Conservation (phyloP, 2,329 filamentous ascomycete species). For the Alternaria ventricosa region DNA sequence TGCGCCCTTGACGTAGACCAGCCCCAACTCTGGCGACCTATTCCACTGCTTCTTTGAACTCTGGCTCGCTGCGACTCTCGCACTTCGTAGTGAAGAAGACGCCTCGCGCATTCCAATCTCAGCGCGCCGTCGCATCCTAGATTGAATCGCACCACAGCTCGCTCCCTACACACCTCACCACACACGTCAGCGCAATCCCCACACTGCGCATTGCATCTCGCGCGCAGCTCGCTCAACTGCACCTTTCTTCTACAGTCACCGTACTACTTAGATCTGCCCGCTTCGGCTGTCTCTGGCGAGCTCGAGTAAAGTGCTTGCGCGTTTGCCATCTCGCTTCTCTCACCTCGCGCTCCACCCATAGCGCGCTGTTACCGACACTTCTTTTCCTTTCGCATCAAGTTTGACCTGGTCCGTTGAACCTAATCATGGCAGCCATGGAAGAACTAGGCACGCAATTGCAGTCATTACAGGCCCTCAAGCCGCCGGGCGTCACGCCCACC, state of each 20-base stretch:
- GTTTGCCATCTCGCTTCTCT: slow-evolving; percentile 31
- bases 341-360: slow-evolving; percentile 17
- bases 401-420: slow-evolving; percentile 33
- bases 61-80: slow-evolving; percentile 28
- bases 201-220: slow-evolving; percentile 26
- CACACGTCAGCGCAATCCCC: slow-evolving; percentile 26
- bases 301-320: slow-evolving; percentile 34
- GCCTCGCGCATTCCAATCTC: slow-evolving; percentile 26
- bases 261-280: slow-evolving; percentile 37
- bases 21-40: slow-evolving; percentile 20
- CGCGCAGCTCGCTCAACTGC: slow-evolving; percentile 28
- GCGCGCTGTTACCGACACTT: slow-evolving; percentile 12
- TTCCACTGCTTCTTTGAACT: slow-evolving; percentile 27
- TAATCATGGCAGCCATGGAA: slow-evolving; percentile 74
- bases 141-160: slow-evolving; percentile 26
- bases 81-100: slow-evolving; percentile 26
- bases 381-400: slow-evolving; percentile 26
- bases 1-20: slow-evolving; percentile 31
- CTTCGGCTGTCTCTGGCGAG: slow-evolving; percentile 30
- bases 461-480: slow-evolving; percentile 88
- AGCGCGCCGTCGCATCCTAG: slow-evolving; percentile 33
- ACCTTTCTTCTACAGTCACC: slow-evolving; percentile 28
- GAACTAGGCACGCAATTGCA: slow-evolving; percentile 90
- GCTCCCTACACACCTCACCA: slow-evolving; percentile 24
- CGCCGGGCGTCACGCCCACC: slow-evolving; percentile 90